Base-by-base conservation (phyloP, 1,284 basidiomycete species). In the Apiotrichum veenhuisii region DNA sequence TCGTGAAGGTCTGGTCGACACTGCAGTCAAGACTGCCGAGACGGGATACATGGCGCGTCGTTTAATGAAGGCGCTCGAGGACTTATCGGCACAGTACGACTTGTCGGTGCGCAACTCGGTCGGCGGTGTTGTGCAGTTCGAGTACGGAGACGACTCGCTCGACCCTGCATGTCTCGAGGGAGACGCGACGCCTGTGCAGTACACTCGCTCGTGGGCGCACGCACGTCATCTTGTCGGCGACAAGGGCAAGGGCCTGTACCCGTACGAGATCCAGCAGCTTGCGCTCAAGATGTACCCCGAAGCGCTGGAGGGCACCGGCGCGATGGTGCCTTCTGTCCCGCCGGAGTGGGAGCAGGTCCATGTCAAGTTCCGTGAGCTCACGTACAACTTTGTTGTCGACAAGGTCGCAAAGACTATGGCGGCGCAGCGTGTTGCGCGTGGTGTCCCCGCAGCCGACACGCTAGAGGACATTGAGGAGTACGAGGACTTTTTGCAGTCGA, bases 1-100 rank as follows among this genome's bases (percentile, higher is more conserved):
- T 65, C 88, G 96, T 74, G 96, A 98, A 80, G 96, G 96, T 79
- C 79, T 98, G 45, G 95, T 99, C 70, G 96, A 99, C 79, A 99
- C 96, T 0, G 96, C 96, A 25, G 96, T 99, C 77, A 99, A 99
- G 80, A 99, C 96, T 1, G 96, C 96, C 20, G 96, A 98, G 78
- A 98, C 96, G 1, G 96, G 96, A 42, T 99, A 99, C 80, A 98
- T 99, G 95, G 91, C 95, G 71, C 86, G 96, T 60, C 88, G 96
- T 62, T 78, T 99, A 64, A 98, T 99, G 96, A 99, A 99, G 77
- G 95, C 96, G 2, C 78, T 99, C 64, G 96, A 99, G 75, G 96
- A 98, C 80, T 80, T 99, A 47, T 94, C 92, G 7, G 94, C 91
- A 0, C 91, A 97, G 61, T 99, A 99, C 76, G 96, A 98, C 76